Evolutionary conservation across 2,329 filamentous ascomycete genomes (phyloP).

Genomic region (Cyphellophora attinorum): DNA sequence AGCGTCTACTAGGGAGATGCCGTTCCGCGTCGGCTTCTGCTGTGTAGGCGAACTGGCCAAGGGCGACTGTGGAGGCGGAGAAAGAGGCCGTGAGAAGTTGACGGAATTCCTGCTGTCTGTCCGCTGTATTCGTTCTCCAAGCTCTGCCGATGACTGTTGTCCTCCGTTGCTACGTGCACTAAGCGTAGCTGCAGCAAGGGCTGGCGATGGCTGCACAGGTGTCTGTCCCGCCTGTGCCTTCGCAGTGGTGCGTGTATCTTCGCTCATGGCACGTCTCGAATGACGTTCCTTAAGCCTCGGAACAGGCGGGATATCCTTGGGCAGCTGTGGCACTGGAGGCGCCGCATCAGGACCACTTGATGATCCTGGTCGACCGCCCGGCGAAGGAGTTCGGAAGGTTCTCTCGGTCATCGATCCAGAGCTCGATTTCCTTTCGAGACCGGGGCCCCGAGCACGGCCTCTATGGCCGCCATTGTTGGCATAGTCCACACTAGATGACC

Average conservation of each 20-base stretch:
- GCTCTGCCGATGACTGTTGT: neutral
- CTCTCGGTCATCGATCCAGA: slow-evolving; percentile 78
- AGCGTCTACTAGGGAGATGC: slow-evolving; percentile 18
- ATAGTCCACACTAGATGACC: slow-evolving; percentile 49
- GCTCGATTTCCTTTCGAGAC: slow-evolving; percentile 58
- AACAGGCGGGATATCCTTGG: slow-evolving; percentile 35
- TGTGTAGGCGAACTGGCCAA: slow-evolving; percentile 5
- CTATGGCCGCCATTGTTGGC: slow-evolving; percentile 14
- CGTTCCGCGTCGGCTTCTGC: slow-evolving; percentile 3
- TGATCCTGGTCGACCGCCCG: slow-evolving; percentile 25
- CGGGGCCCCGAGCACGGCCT: slow-evolving; percentile 24
- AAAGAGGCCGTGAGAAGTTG: slow-evolving; percentile 38
- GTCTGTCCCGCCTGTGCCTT: slow-evolving; percentile 11
- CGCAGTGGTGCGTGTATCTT: slow-evolving; percentile 41
- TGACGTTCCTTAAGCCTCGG: slow-evolving; percentile 11
- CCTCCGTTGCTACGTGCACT: slow-evolving; percentile 2
- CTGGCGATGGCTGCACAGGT: neutral
- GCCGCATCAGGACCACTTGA: slow-evolving; percentile 37
- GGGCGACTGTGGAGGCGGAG: slow-evolving; percentile 23
- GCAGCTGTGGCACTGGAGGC: slow-evolving; percentile 69
- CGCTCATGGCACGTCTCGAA: slow-evolving; percentile 38
- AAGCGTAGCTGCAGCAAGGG: neutral
- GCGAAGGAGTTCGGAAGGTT: slow-evolving; percentile 74
- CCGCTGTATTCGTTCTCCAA: slow-evolving; percentile 23
- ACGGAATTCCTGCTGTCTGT: slow-evolving; percentile 30